Conservation (phyloP, 139 green algal genomes). For the Chlorella sp. region DNA sequence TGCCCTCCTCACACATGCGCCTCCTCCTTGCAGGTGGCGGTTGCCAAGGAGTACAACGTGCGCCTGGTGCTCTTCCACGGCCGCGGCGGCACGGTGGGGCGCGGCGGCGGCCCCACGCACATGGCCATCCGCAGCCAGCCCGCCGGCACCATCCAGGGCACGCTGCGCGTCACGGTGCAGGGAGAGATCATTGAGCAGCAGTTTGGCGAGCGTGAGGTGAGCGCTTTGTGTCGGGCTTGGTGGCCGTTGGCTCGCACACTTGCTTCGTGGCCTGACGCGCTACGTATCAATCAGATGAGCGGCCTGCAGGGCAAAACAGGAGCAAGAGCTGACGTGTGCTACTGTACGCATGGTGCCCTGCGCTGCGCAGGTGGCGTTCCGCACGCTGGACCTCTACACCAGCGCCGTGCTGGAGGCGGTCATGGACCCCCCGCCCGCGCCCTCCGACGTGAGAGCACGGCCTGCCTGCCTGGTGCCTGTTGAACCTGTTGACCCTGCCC, state of each 20-base stretch:
- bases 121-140: conserved; percentile 93
- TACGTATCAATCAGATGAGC: no score
- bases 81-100: conserved; percentile 88
- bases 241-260: no score
- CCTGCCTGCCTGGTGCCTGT: no score
- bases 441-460: conserved; percentile 14
- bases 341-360: no score
- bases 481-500: no score
- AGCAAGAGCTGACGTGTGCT: no score
- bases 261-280: no score
- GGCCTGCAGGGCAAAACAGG: no score
- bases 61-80: conserved; percentile 95
- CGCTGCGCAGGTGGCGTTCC: conserved; percentile 73
- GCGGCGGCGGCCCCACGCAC: conserved; percentile 88
- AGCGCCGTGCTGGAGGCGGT: conserved; percentile 66
- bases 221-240: neutral
- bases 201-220: conserved; percentile 71
- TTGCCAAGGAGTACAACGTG: conserved; percentile 12
- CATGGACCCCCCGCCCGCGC: conserved; percentile 34
- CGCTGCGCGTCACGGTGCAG: conserved; percentile 88
- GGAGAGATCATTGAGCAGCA: conserved; percentile 89
- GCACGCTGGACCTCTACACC: conserved; percentile 86
- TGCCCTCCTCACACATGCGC: neutral
- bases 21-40: conserved; percentile 5
- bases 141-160: conserved; percentile 70